Evolutionary conservation across 1,139 yeast species (phyloP).

Genomic region (Fermentozyma sake): DNA sequence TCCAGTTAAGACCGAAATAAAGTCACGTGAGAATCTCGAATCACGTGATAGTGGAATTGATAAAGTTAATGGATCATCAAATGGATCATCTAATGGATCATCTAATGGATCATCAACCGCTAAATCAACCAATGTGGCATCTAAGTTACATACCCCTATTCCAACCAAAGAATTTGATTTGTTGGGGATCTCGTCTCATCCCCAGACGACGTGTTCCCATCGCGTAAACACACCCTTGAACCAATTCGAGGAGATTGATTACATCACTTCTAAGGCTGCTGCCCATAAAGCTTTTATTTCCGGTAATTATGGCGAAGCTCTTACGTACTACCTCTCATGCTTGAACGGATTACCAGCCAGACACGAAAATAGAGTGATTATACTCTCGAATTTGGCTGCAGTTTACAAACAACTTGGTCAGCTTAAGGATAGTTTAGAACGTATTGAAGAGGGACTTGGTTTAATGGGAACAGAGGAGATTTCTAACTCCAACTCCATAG

Average conservation of each 20-base stretch:
- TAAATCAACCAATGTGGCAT: too few species aligned
- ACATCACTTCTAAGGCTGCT: conserved; percentile 50
- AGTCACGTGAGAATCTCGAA: too few species aligned
- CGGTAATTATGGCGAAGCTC: conserved; percentile 80
- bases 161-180: conserved; percentile 4
- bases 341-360: conserved; percentile 55
- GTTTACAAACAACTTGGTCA: conserved; percentile 72
- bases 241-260: conserved; percentile 46
- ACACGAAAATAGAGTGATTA: conserved; percentile 66
- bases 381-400: conserved; percentile 73
- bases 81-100: too few species aligned
- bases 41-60: too few species aligned
- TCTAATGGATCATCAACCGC: too few species aligned
- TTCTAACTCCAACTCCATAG: conserved; percentile 19
- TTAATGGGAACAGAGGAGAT: conserved; percentile 45
- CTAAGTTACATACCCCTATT: too few species aligned
- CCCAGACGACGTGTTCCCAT: too few species aligned
- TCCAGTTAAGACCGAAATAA: not conserved
- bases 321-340: conserved; percentile 57
- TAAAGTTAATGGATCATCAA: too few species aligned
- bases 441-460: conserved; percentile 53
- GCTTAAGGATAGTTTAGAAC: conserved; percentile 54
- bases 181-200: conserved; percentile 12
- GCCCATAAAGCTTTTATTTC: conserved; percentile 64
- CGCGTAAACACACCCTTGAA: conserved; percentile 24